A percentile compares a stretch with the other conserved stretches of the same genome.
Conservation (phyloP, 106 monocot species). For the Chionographis japonica region DNA sequence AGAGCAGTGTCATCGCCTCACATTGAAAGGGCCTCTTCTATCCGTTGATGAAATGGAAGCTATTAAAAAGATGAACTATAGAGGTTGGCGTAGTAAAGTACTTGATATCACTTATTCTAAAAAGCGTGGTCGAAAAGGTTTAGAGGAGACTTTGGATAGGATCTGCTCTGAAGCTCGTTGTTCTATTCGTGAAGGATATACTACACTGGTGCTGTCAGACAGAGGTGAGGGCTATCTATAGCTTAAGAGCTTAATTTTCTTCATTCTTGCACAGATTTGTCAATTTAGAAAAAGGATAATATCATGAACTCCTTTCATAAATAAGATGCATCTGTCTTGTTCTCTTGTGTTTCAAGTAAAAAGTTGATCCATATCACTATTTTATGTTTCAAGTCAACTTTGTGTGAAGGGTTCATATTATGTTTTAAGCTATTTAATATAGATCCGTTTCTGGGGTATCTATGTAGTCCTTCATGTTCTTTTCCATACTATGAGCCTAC, state of each 20-base stretch:
- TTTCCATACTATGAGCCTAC: background rate
- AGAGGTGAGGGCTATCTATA: slow-evolving; percentile 59
- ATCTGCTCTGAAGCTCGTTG: slow-evolving; percentile 79
- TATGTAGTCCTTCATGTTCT: no score
- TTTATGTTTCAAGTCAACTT: no score
- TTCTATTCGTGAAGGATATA: slow-evolving; percentile 89
- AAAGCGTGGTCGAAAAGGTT: slow-evolving; percentile 67
- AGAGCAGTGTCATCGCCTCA: slow-evolving; percentile 79
- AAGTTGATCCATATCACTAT: no score
- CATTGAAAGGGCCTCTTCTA: slow-evolving; percentile 74
- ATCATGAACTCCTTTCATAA: no score
- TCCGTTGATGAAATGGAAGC: slow-evolving; percentile 94
- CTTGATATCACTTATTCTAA: slow-evolving; percentile 84
- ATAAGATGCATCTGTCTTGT: no score
- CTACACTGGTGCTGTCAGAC: slow-evolving; percentile 80
- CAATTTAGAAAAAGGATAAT: no score
- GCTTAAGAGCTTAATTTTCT: background rate
- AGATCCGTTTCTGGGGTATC: no score
- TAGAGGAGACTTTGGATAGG: slow-evolving; percentile 82
- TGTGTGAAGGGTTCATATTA: no score
- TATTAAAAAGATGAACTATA: slow-evolving; percentile 88
- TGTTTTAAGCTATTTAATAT: no score
- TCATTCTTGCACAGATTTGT: background rate
- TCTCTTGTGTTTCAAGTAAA: no score
- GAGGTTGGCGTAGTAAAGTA: slow-evolving; percentile 89